These are phyloP conservation scores for Royoungia palumana DNA, from an alignment of 768 basidiomycete genomes.

Conservation along the genomic window DNA sequence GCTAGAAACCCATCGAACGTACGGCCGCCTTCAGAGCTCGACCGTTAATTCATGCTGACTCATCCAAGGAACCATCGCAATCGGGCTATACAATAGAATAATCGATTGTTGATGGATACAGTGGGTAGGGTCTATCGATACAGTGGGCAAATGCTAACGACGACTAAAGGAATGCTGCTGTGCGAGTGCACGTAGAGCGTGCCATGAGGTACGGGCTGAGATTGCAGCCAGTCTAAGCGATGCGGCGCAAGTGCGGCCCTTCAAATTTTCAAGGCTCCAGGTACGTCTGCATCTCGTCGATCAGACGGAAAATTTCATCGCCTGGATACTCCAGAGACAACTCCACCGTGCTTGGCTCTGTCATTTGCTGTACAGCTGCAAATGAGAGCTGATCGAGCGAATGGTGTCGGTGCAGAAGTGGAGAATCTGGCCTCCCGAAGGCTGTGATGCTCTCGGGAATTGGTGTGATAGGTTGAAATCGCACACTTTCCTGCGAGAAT, in stretches of 20 bases:
- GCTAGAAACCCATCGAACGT: conserved; percentile 1
- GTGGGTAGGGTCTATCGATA: no score
- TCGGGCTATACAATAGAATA: no score
- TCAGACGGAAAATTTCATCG: conserved; percentile 5
- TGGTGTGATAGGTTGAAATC: conserved; percentile 24
- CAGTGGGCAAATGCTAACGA: no score
- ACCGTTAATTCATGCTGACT: conserved; percentile 14
- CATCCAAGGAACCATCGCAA: no score
- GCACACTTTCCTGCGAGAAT: conserved; percentile 19
- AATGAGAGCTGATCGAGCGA: conserved; percentile 20
- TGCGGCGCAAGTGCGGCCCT: conserved; percentile 1
- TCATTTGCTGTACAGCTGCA: background rate
- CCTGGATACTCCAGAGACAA: background rate
- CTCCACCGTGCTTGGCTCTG: background rate
- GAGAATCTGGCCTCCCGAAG: conserved; percentile 19
- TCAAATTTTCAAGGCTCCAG: conserved; percentile 18
- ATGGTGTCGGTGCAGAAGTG: conserved; percentile 18
- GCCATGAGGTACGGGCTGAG: no score
- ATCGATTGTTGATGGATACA: no score
- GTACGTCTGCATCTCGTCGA: conserved; percentile 25
- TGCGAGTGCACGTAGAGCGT: no score
- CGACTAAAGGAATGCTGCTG: no score
- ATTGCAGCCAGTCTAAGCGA: no score
- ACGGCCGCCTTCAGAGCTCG: background rate
- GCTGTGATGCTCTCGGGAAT: conserved; percentile 14